Conservation (phyloP, 805 yeast species). For the Starmerella gropengiesseri region DNA sequence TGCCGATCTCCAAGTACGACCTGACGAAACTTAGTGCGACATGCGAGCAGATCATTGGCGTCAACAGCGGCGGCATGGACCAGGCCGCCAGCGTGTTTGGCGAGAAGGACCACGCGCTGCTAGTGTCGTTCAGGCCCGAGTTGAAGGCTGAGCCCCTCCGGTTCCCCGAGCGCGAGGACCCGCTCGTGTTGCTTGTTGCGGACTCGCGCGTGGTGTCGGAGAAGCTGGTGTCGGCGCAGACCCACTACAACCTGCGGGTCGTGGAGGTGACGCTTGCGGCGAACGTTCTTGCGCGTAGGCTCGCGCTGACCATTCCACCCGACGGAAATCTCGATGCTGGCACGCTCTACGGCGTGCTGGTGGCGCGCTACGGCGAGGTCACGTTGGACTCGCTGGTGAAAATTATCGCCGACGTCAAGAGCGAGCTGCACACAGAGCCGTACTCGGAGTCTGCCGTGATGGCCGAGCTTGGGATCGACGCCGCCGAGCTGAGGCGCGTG, state of each 20-base stretch:
- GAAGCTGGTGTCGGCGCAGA: conserved; percentile 60
- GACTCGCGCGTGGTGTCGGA: conserved; percentile 53
- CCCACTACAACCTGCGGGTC: conserved; percentile 57
- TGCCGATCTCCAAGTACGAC: conserved; percentile 38
- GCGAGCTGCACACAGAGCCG: conserved; percentile 36
- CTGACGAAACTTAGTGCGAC: conserved; percentile 51
- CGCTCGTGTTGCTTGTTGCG: conserved; percentile 47
- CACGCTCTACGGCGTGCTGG: conserved; percentile 54
- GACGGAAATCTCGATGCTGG: conserved; percentile 48
- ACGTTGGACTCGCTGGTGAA: conserved; percentile 34
- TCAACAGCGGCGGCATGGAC: conserved; percentile 73
- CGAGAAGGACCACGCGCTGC: conserved; percentile 44
- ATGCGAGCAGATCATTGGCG: conserved; percentile 62
- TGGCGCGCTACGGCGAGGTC: conserved; percentile 35
- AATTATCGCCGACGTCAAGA: conserved; percentile 38
- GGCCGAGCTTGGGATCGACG: conserved; percentile 33
- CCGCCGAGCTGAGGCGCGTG: conserved; percentile 35
- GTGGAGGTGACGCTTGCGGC: conserved; percentile 65
- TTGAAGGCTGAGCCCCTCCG: conserved; percentile 44
- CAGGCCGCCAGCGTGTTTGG: conserved; percentile 65
- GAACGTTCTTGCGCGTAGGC: conserved; percentile 41
- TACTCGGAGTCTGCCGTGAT: conserved; percentile 43
- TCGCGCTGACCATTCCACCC: conserved; percentile 32
- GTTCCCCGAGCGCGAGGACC: conserved; percentile 39
- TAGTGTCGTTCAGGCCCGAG: conserved; percentile 50